Evolutionary conservation across 192 early-diverging fungal species (phyloP), one percentile per base, ranked within the genome.

Genomic region (Physocladia obscura): DNA sequence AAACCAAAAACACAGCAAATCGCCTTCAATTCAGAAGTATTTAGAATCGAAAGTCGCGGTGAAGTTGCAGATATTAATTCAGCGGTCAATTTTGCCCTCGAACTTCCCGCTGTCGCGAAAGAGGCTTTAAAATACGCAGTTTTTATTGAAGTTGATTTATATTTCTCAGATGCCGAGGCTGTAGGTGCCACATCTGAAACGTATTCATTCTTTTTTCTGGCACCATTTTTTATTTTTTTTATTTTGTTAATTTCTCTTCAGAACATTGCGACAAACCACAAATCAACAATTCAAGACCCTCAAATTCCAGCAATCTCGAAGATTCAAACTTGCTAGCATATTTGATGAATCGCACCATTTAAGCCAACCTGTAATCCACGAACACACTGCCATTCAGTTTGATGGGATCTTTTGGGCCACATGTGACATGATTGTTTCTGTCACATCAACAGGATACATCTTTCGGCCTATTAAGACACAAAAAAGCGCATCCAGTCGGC

Each of bases 291-390:
- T 27, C 38, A 62, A 6, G 36, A 39, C 39, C 62, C 62, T 65
- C 62, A 65, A 65, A 19, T 65, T 51, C 27, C 44, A 65, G 36
- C 62, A 65, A 65, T 51, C 62, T 3, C 62, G 62, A 13, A 24
- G 62, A 26, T 65, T 65, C 49, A 65, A 65, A 65, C 37, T 65
- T 21, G n/a, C n/a, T 21, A 27, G 19, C 44, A 31, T 51, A 21
- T 51, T 65, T 27, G 31, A 65, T 22, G n/a, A 65, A 34, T 24
- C 19, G 21, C 17, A 51, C 0, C 3, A 2, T 3, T n/a, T 30
- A 21, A 51, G 34, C 13, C 24, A 30, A 8, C 49, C 62, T 15
- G 37, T 65, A 21, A 65, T 65, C 11, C 24, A 65, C 36, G 49
- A 47, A 15, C 62, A 65, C 32, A 32, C 49, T 19, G 32, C 52